A percentile compares a stretch with the other conserved stretches of the same genome.
These are phyloP conservation scores for Phytophthora ohioensis DNA, from an alignment of 352 stramenopile species.

Conservation along the genomic window DNA sequence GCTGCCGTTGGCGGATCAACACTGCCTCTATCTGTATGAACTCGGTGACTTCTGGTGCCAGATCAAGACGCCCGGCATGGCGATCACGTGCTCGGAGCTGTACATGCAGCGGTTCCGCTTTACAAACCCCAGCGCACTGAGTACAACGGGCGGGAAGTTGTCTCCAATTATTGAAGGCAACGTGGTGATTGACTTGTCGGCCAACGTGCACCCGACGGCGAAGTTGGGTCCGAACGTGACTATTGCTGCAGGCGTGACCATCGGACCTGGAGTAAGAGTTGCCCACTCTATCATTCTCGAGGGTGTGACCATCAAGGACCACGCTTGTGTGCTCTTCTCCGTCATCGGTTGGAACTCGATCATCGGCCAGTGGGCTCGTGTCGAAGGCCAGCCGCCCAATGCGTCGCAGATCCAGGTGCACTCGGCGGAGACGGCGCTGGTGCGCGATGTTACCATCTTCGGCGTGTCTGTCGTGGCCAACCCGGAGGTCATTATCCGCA, in stretches of 20 bases:
- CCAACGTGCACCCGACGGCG: slow-evolving; percentile 84
- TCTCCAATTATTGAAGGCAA: slow-evolving; percentile 90
- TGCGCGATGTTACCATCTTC: slow-evolving; percentile 91
- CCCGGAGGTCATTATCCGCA: slow-evolving; percentile 90
- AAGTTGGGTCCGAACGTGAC: slow-evolving; percentile 90
- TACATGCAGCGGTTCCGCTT: slow-evolving; percentile 93
- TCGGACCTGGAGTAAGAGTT: slow-evolving; percentile 81
- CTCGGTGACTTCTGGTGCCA: slow-evolving; percentile 92
- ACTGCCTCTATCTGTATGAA: slow-evolving; percentile 79
- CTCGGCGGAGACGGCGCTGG: slow-evolving; percentile 75
- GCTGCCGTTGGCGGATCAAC: slow-evolving; percentile 80
- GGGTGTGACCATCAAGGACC: slow-evolving; percentile 89
- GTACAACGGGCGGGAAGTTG: slow-evolving; percentile 81
- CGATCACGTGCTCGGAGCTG: slow-evolving; percentile 90
- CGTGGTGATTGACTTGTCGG: slow-evolving; percentile 82
- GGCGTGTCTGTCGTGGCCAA: slow-evolving; percentile 89
- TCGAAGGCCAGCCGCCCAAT: slow-evolving; percentile 87
- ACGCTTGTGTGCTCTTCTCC: slow-evolving; percentile 87
- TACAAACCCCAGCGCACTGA: slow-evolving; percentile 87
- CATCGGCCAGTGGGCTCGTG: slow-evolving; percentile 85
- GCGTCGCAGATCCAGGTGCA: slow-evolving; percentile 75
- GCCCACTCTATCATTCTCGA: slow-evolving; percentile 91
- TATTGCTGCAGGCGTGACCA: slow-evolving; percentile 85
- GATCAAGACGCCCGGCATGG: slow-evolving; percentile 92
- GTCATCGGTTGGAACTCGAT: slow-evolving; percentile 93